Evolutionary conservation across 306 rosid species (phyloP), one percentile per base, ranked within the genome.

Genomic region (Medicago arabica): DNA sequence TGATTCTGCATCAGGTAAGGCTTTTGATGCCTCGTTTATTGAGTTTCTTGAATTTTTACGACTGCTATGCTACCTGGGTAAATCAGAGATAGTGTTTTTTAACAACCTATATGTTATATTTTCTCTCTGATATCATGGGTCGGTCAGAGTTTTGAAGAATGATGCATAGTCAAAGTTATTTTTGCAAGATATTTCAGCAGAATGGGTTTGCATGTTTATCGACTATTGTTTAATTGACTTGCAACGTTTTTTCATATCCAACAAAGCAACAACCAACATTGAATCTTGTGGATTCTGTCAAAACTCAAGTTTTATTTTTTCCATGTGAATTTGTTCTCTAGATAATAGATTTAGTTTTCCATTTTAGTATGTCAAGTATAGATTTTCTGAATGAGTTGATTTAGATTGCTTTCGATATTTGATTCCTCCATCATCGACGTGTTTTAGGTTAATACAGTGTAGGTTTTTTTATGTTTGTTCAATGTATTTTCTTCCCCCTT

Each of bases 1-100:
- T 96, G 99, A 96, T 96, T 84, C 86, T 96, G 85, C 99, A 96
- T 71, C 99, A 96, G 98, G 99, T 96, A 84, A 60, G 64, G 69
- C 36, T 78, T 82, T 13, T 34, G 65, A 77, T 69, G 40, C 71
- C 66, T 75, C 40, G 61, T 50, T 18, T 57, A 69, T 72, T 51
- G 58, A 81, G 61, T 50, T 18, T 57, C 71, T 72, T 51, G 58
- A 81, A 57, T 21, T 75, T 50, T 17, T 38, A 36, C 62, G 14
- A 58, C 46, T 66, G 18, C 17, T 51, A 31, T 40, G 11, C 46
- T 38, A 39, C 54, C 39, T 43, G 69, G 36, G 69, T 71, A 44
- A 49, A 65, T 46, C 51, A 74, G 75, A 31, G 41, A 71, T 10
- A n/a, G 62, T 47, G n/a, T 49, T 57, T 54, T 76, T 53, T 5